Conservation (phyloP, 257 asterid species). For the Nyctanthes arbortristis region DNA sequence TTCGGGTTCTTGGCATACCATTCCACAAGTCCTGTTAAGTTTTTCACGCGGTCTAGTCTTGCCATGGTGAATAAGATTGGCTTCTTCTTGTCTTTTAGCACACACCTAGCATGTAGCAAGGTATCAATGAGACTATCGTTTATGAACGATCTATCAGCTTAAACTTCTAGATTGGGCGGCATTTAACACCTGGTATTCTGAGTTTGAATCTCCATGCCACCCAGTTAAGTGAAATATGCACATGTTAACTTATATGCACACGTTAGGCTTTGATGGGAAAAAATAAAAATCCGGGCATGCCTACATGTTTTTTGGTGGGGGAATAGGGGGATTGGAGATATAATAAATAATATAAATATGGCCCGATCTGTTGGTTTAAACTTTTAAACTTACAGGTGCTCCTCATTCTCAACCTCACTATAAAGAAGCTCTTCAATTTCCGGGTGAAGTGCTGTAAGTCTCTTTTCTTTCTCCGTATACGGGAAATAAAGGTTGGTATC, state of each 20-base stretch:
- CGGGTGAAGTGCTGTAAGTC: conserved; percentile 70
- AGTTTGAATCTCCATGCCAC: too few relatives aligned
- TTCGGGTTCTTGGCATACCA: conserved; percentile 78
- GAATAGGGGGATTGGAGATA: neutral
- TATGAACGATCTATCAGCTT: too few relatives aligned
- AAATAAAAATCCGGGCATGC: too few relatives aligned
- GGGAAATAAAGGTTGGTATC: conserved; percentile 76
- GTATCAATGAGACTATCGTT: neutral
- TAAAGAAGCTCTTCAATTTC: conserved; percentile 82
- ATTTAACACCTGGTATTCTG: too few relatives aligned
- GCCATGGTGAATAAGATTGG: conserved; percentile 97
- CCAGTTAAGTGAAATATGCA: too few relatives aligned
- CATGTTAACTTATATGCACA: too few relatives aligned
- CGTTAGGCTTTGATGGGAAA: too few relatives aligned
- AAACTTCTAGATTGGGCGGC: too few relatives aligned
- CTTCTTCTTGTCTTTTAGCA: conserved; percentile 77
- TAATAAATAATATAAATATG: neutral
- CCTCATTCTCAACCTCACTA: conserved; percentile 79
- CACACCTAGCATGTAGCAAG: conserved; percentile 47
- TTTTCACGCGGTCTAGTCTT: conserved; percentile 84
- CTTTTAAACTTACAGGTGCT: conserved; percentile 82
- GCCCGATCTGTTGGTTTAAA: too few relatives aligned
- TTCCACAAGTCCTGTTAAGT: conserved; percentile 87
- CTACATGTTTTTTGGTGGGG: neutral
- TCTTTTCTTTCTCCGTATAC: conserved; percentile 63